These are phyloP conservation scores for Calocera viscosa DNA, from an alignment of 768 basidiomycete genomes.

Conservation along the genomic window DNA sequence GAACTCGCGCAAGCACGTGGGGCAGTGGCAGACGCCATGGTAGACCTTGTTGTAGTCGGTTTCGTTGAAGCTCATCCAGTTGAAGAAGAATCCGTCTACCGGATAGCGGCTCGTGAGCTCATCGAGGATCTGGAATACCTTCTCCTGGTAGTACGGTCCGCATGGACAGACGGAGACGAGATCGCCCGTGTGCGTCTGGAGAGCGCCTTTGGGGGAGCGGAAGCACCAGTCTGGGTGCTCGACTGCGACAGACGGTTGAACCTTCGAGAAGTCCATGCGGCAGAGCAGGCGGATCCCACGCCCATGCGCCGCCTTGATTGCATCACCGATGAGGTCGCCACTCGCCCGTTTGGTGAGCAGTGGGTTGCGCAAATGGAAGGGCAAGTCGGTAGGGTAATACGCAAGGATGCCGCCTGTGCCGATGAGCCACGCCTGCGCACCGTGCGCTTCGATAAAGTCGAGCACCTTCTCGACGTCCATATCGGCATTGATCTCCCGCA, in stretches of 20 bases:
- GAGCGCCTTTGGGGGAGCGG: not conserved
- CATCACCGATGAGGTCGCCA: not conserved
- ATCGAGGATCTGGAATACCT: not conserved
- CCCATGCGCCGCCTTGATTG: not conserved
- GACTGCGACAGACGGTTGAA: not conserved
- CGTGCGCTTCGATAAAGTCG: not conserved
- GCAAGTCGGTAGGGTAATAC: not conserved
- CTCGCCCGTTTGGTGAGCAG: not conserved
- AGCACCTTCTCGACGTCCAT: conserved; percentile 4
- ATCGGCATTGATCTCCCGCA: not conserved
- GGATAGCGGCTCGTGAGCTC: not conserved
- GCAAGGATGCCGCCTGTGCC: conserved; percentile 4
- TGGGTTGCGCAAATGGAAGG: not conserved
- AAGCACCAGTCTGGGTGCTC: conserved; percentile 7
- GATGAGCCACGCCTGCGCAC: conserved; percentile 4
- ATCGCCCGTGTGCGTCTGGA: conserved; percentile 4
- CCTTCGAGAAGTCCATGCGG: conserved; percentile 6
- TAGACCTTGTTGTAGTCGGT: conserved; percentile 3
- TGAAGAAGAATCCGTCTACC: conserved; percentile 4
- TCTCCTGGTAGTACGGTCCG: not conserved
- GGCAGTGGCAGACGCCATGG: conserved; percentile 4
- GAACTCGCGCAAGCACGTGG: not conserved
- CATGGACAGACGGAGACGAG: conserved; percentile 4
- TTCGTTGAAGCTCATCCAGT: conserved; percentile 8
- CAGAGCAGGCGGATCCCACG: not conserved